Evolutionary conservation across 1,284 basidiomycete species (phyloP).

Genomic region (Irpex sp.): DNA sequence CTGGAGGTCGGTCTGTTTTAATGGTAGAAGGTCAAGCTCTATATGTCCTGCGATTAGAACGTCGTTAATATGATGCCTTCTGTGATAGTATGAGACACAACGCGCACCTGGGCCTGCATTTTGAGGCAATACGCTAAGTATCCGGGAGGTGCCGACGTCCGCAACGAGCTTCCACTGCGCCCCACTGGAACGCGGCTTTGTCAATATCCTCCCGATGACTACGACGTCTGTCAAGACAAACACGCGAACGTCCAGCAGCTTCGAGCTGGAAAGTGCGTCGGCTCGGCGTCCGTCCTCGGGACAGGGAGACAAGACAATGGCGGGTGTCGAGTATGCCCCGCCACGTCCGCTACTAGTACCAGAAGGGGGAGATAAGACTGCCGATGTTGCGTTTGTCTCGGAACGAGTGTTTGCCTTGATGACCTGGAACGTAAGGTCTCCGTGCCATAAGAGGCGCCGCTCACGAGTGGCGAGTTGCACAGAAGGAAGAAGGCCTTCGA

Average conservation of each 20-base stretch:
- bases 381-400: neutral
- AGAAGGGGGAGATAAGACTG: constrained; percentile 2
- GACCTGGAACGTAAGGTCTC: constrained; percentile 38
- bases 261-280: neutral
- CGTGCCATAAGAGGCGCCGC: constrained; percentile 78
- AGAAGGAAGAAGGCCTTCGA: constrained; percentile 65
- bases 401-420: neutral
- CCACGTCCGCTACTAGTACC: neutral
- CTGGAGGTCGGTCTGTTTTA: constrained; percentile 50
- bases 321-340: constrained; percentile 7
- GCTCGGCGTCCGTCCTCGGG: neutral
- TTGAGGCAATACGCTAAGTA: neutral
- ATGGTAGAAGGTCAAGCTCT: constrained; percentile 63
- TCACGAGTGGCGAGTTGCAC: constrained; percentile 72
- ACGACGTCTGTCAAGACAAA: constrained; percentile 81
- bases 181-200: constrained; percentile 44
- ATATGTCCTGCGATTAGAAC: constrained; percentile 34
- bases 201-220: constrained; percentile 41
- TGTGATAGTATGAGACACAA: too few species aligned
- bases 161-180: constrained; percentile 16
- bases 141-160: constrained; percentile 1
- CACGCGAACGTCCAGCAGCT: constrained; percentile 44
- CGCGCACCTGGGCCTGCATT: neutral
- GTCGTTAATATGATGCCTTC: too few species aligned
- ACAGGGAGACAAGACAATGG: constrained; percentile 17